Evolutionary conservation across 306 rosid genomes (phyloP).

Genomic region (Parietaria judaica): DNA sequence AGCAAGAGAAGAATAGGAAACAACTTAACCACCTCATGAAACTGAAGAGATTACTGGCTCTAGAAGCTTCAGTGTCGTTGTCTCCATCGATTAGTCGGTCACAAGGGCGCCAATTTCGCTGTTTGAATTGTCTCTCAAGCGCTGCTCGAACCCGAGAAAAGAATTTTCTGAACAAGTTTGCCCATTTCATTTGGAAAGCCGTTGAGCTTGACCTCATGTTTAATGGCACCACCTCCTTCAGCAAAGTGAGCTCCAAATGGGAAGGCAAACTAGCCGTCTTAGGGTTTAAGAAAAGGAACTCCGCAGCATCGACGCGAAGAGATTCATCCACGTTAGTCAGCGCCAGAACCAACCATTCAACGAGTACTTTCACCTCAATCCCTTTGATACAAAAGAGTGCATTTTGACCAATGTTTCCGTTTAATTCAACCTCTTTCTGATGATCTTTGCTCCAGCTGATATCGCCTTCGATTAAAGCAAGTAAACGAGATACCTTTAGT

Average conservation of each 20-base stretch:
- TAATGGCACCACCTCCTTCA: conserved; percentile 84
- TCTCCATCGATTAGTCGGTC: conserved; percentile 31
- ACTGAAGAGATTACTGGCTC: conserved; percentile 69
- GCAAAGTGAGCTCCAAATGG: conserved; percentile 70
- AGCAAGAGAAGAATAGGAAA: conserved; percentile 87
- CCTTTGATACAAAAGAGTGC: conserved; percentile 82
- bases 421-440: conserved; percentile 20
- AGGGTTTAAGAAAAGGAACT: conserved; percentile 79
- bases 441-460: conserved; percentile 54
- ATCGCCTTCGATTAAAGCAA: conserved; percentile 93
- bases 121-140: conserved; percentile 86
- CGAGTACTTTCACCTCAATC: conserved; percentile 54
- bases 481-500: conserved; percentile 86
- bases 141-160: conserved; percentile 91
- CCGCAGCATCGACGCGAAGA: conserved; percentile 95
- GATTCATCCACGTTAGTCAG: conserved; percentile 89
- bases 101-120: conserved; percentile 69
- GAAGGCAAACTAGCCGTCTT: conserved; percentile 90
- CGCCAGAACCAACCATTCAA: conserved; percentile 83
- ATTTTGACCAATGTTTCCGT: conserved; percentile 19
- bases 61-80: conserved; percentile 31
- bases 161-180: conserved; percentile 84
- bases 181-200: conserved; percentile 98
- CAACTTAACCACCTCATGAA: conserved; percentile 97
- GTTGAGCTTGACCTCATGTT: conserved; percentile 96